Conservation (phyloP, 441 rosid species). For the Brassica hybrid region DNA sequence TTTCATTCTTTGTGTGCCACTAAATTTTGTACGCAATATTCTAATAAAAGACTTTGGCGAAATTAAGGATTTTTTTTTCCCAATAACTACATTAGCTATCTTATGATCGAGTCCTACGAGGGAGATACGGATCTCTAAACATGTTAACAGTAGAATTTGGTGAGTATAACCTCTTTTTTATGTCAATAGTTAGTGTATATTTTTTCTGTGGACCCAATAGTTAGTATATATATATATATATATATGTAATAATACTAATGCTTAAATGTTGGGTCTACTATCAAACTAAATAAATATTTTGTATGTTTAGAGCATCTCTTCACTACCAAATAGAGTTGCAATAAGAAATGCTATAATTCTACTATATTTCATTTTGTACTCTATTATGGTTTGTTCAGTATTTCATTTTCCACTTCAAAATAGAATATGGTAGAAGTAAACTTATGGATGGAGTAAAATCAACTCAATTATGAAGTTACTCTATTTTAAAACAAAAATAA, state of each 20-base stretch:
- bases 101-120: neutral
- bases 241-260: neutral
- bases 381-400: too few relatives aligned
- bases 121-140: neutral
- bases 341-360: too few relatives aligned
- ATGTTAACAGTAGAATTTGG: neutral
- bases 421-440: too few relatives aligned
- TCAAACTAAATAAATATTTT: neutral
- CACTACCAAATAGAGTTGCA: too few relatives aligned
- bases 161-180: neutral
- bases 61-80: neutral
- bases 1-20: conserved; percentile 33
- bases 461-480: too few relatives aligned
- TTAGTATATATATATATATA: neutral
- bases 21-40: neutral
- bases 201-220: neutral
- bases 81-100: neutral
- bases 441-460: too few relatives aligned
- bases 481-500: too few relatives aligned
- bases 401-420: too few relatives aligned
- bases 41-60: conserved; percentile 18
- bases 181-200: neutral
- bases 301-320: too few relatives aligned
- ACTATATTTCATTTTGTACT: too few relatives aligned
- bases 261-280: neutral